Evolutionary conservation across 2,329 filamentous ascomycete genomes (phyloP).

Genomic region (Fusarium buharicum): DNA sequence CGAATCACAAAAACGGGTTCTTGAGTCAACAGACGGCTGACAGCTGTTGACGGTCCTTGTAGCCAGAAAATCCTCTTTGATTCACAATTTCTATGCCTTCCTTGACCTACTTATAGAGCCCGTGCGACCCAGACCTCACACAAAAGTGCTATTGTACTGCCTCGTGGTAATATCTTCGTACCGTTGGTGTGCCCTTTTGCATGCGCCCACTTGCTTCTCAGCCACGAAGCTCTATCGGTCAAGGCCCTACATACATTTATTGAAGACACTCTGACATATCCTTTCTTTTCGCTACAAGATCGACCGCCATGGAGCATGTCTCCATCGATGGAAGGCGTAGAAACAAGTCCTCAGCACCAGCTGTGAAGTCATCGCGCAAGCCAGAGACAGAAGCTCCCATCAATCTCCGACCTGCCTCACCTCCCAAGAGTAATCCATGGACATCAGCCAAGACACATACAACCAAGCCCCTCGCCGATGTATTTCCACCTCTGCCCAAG

Average conservation of each 20-base stretch:
- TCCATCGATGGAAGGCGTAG: constrained; percentile 45
- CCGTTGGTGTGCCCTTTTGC: constrained; percentile 23
- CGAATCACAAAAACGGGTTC: constrained; percentile 28
- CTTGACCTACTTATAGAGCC: constrained; percentile 19
- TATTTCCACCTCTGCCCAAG: constrained; percentile 41
- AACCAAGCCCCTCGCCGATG: constrained; percentile 8
- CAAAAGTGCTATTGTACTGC: constrained; percentile 32
- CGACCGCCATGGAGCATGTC: constrained; percentile 37
- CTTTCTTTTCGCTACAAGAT: not conserved
- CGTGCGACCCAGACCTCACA: constrained; percentile 29
- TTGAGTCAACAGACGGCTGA: constrained; percentile 30
- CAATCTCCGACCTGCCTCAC: constrained; percentile 48
- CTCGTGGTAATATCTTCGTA: constrained; percentile 20
- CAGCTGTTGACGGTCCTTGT: constrained; percentile 36
- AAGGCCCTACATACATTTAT: constrained; percentile 8
- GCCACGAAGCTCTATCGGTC: constrained; percentile 2
- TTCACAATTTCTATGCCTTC: constrained; percentile 27
- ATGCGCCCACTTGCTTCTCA: constrained; percentile 28
- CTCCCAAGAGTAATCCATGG: constrained; percentile 51
- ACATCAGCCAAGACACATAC: constrained; percentile 8
- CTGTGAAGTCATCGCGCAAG: constrained; percentile 22
- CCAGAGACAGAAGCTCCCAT: constrained; percentile 15
- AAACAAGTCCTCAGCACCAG: constrained; percentile 26
- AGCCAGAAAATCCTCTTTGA: constrained; percentile 9
- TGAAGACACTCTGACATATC: not conserved